Conservation (phyloP, 2,329 filamentous ascomycete genomes). For the Claviceps monticola region DNA sequence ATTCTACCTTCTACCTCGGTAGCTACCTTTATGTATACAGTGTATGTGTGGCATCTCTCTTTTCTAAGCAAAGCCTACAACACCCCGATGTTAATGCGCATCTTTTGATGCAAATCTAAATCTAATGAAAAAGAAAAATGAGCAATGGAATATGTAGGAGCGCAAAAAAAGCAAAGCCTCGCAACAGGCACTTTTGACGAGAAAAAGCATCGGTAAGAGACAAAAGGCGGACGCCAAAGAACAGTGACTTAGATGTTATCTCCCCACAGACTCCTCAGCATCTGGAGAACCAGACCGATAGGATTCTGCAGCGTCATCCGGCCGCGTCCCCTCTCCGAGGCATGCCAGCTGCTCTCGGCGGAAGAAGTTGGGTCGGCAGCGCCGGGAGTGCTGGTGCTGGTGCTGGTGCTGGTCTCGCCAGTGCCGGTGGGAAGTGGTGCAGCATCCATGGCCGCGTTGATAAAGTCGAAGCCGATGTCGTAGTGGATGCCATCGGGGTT, state of each 20-base stretch:
- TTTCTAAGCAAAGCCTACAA: no score
- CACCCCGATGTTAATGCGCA: no score
- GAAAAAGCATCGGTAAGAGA: no score
- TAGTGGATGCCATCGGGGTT: conserved; percentile 12
- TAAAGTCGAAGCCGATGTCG: conserved; percentile 12
- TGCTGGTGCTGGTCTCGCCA: neutral
- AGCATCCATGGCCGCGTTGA: conserved; percentile 9
- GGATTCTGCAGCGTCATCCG: conserved; percentile 2
- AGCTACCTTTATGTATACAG: no score
- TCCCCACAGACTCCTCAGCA: neutral
- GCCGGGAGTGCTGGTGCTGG: neutral
- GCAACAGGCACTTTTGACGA: no score
- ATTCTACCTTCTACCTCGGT: no score
- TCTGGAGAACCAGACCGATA: neutral
- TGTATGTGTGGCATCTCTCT: no score
- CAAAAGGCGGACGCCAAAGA: no score
- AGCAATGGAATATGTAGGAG: no score
- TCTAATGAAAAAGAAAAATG: no score
- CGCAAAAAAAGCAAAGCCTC: no score
- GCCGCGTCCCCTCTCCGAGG: neutral
- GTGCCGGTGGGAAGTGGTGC: neutral
- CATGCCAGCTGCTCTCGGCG: neutral
- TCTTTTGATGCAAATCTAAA: no score
- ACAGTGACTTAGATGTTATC: neutral
- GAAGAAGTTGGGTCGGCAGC: conserved; percentile 1